These are phyloP conservation scores for Luffa acutangula DNA, from an alignment of 306 rosid genomes.

Conservation along the genomic window DNA sequence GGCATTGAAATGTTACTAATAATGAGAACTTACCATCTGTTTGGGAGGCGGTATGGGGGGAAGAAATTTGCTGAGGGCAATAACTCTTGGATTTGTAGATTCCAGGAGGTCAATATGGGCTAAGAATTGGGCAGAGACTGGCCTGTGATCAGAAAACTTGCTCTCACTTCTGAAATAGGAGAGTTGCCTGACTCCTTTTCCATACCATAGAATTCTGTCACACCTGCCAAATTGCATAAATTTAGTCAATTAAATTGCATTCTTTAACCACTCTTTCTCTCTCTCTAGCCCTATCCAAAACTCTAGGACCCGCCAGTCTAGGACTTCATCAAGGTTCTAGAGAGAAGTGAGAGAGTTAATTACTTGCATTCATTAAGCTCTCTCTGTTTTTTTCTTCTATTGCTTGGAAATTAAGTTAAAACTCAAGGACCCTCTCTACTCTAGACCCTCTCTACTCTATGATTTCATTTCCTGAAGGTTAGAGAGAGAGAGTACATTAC, in stretches of 20 bases:
- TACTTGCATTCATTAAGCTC: not conserved
- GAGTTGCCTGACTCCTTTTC: slow-evolving; percentile 79
- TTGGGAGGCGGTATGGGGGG: slow-evolving; percentile 24
- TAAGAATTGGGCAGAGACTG: slow-evolving; percentile 85
- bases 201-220: slow-evolving; percentile 86
- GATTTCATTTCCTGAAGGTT: not conserved
- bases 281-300: not conserved
- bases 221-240: slow-evolving; percentile 42
- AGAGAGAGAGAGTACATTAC: not conserved
- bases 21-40: slow-evolving; percentile 21
- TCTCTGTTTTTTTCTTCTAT: not conserved
- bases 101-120: slow-evolving; percentile 46
- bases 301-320: not conserved
- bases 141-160: slow-evolving; percentile 94
- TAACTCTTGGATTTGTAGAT: slow-evolving; percentile 28
- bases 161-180: slow-evolving; percentile 79
- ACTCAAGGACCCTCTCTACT: not conserved
- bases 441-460: not conserved
- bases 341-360: not conserved
- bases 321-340: too few species aligned
- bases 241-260: not conserved
- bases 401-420: not conserved
- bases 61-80: slow-evolving; percentile 17
- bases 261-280: not conserved
- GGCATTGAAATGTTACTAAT: not conserved